These are phyloP conservation scores for Tolypocladium paradoxum DNA, from an alignment of 2,329 filamentous ascomycete species.

Conservation along the genomic window DNA sequence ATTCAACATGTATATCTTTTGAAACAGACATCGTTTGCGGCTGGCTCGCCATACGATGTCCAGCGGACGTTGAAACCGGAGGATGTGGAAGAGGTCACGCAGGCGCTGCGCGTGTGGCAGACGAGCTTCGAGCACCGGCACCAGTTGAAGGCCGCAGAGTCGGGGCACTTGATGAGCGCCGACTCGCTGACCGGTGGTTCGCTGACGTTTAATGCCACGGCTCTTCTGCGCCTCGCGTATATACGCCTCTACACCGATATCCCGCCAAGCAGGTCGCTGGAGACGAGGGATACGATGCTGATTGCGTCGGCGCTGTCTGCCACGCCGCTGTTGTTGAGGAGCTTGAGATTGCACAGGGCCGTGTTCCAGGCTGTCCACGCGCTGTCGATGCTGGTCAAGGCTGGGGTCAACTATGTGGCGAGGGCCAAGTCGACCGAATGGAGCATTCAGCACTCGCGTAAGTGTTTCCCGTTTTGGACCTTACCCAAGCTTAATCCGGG, in stretches of 20 bases:
- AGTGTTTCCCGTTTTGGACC: conserved; percentile 16
- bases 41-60: conserved; percentile 36
- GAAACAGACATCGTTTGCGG: conserved; percentile 48
- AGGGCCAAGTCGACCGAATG: conserved; percentile 50
- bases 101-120: conserved; percentile 48
- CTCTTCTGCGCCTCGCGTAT: conserved; percentile 48
- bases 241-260: conserved; percentile 58
- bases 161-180: conserved; percentile 31
- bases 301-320: conserved; percentile 51
- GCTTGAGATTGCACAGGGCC: conserved; percentile 48
- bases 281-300: conserved; percentile 50
- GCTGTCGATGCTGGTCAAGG: conserved; percentile 54
- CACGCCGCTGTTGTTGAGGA: conserved; percentile 47
- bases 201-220: conserved; percentile 56
- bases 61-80: conserved; percentile 40
- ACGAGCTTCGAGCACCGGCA: conserved; percentile 46
- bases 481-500: not conserved
- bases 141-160: conserved; percentile 38
- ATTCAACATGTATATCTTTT: conserved; percentile 63
- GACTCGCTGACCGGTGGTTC: conserved; percentile 46
- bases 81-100: conserved; percentile 45
- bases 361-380: conserved; percentile 60
- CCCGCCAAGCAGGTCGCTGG: conserved; percentile 49
- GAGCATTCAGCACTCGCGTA: conserved; percentile 52
- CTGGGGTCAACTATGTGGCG: conserved; percentile 51